Evolutionary conservation across 1,139 yeast genomes (phyloP), one percentile per base, ranked within the genome.

Genomic region (Eremothecium sinecaudum): DNA sequence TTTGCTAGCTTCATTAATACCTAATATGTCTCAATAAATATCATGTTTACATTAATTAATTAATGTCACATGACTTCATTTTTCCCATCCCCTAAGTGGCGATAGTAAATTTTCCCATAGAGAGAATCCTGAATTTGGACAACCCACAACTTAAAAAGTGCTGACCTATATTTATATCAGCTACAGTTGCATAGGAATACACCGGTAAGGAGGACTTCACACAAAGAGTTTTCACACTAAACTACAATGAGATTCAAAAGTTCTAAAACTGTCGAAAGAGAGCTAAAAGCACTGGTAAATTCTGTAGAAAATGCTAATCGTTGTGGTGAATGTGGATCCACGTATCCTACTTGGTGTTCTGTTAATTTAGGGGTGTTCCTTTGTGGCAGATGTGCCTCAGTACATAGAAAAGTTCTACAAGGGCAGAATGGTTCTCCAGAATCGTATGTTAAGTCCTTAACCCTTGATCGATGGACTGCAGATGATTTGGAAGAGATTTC

Each of bases 371-470:
- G 90, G 18, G 61, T 79, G 4, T 73, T 80, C 41, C 61, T 80
- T 18, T 80, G 92, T 59, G 90, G 87, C 4, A 63, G 86, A 42
- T 80, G 92, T 66, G 84, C 87, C 6, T 71, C 81, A 8, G 66
- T 72, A 5, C 63, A 60, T 36, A 47, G 59, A 29, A 59, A 58
- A 21, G 50, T 53, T 18, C 50, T 62, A 30, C 56, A 48, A 18
- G 44, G 47, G 31, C 48, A 59, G 14, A 50, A 48, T 19, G 63
- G 59, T 37, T 53, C 46, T 26, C 59, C 56, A 16, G 53, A 47
- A 33, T 56, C 64, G 3, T 48, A 57, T 37, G 54, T 61, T 14
- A 63, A 61, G 29, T 50, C 64, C 2, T 45, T 90, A 43, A 79
- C 93, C 2, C 67, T 86, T 49, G 98, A 90, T 51, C 66, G 69